These are phyloP conservation scores for Taphrina flavorubra DNA, from an alignment of 1,139 yeast species.

Conservation along the genomic window DNA sequence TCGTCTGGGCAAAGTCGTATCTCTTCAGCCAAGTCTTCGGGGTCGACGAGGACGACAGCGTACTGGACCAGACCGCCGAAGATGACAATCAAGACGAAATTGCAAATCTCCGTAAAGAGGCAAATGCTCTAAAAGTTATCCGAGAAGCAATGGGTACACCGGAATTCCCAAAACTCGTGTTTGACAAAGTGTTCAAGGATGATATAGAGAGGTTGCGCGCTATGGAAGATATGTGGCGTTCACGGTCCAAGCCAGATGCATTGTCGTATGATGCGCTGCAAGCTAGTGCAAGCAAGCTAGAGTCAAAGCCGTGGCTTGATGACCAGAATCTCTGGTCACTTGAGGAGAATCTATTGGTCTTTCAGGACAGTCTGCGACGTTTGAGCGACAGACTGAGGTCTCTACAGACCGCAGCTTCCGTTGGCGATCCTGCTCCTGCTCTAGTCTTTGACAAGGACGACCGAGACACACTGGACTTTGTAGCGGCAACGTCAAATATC, in stretches of 20 bases:
- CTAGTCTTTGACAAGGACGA: slow-evolving; percentile 93
- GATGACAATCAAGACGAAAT: slow-evolving; percentile 66
- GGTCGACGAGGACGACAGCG: slow-evolving; percentile 55
- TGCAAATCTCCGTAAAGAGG: slow-evolving; percentile 70
- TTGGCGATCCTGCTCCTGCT: slow-evolving; percentile 46
- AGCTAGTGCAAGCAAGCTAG: slow-evolving; percentile 46
- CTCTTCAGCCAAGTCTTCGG: slow-evolving; percentile 80
- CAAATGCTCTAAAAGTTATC: slow-evolving; percentile 74
- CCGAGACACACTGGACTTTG: slow-evolving; percentile 85
- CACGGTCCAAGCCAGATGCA: slow-evolving; percentile 71
- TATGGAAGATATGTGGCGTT: slow-evolving; percentile 80
- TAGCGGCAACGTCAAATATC: slow-evolving; percentile 83
- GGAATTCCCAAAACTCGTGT: slow-evolving; percentile 54
- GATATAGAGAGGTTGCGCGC: slow-evolving; percentile 76
- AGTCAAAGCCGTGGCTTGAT: slow-evolving; percentile 51
- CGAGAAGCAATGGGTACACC: slow-evolving; percentile 55
- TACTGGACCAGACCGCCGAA: slow-evolving; percentile 57
- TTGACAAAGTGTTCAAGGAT: slow-evolving; percentile 60
- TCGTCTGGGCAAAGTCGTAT: slow-evolving; percentile 96
- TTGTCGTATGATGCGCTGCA: slow-evolving; percentile 53
- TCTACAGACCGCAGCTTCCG: slow-evolving; percentile 55
- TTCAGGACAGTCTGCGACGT: slow-evolving; percentile 55
- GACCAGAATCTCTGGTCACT: slow-evolving; percentile 72
- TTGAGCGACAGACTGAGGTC: slow-evolving; percentile 56
- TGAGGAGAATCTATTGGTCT: slow-evolving; percentile 67